Evolutionary conservation across 2,329 filamentous ascomycete species (phyloP).

Genomic region (Penicillium janthinellum): DNA sequence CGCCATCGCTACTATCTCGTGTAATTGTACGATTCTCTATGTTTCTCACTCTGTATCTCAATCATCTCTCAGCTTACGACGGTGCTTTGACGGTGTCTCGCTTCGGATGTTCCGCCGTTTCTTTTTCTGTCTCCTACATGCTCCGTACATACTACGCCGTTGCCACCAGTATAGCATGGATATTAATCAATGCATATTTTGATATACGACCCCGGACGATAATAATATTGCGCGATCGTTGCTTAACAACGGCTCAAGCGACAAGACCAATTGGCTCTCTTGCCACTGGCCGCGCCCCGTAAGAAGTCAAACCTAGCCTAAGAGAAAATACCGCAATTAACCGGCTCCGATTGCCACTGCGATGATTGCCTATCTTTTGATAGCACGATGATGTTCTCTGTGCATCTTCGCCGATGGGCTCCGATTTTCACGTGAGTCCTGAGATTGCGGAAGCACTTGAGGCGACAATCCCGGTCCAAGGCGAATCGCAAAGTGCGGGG

Average conservation of each 20-base stretch:
- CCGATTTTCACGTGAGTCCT: not conserved
- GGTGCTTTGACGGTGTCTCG: not conserved
- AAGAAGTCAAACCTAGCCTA: not conserved
- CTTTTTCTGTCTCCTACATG: not conserved
- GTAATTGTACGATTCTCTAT: not conserved
- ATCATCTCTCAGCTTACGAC: not conserved
- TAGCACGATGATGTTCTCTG: not conserved
- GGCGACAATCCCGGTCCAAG: not conserved
- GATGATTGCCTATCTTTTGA: not conserved
- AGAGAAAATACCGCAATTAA: not conserved
- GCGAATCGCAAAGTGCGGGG: constrained; percentile 17
- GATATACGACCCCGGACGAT: not conserved
- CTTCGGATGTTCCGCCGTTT: not conserved
- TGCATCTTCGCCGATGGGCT: not conserved
- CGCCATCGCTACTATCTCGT: not conserved
- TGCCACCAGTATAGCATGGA: not conserved
- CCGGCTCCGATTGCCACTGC: not conserved
- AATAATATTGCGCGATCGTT: not conserved
- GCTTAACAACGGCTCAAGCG: not conserved
- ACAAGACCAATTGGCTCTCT: not conserved
- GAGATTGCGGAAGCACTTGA: not conserved
- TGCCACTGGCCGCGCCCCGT: not conserved
- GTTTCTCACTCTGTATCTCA: not conserved
- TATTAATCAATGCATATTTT: not conserved
- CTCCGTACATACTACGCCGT: not conserved